Conservation (phyloP, 2,329 filamentous ascomycete species). For the Curvularia eragrostidis region DNA sequence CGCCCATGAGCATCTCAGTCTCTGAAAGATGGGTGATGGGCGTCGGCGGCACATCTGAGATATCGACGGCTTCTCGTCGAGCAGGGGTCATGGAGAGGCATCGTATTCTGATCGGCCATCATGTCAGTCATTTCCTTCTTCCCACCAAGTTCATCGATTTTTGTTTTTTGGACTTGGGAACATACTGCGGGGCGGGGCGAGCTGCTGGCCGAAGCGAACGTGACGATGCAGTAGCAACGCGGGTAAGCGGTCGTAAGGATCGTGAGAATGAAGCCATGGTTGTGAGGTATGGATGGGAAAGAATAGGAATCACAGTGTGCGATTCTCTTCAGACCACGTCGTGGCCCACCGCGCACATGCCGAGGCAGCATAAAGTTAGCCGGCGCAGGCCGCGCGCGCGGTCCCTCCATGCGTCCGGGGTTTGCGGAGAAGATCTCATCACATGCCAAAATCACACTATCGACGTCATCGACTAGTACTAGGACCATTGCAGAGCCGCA, state of each 20-base stretch:
- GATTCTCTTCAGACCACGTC: neutral
- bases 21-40: constrained; percentile 94
- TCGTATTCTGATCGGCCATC: constrained; percentile 39
- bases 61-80: constrained; percentile 52
- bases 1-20: constrained; percentile 85
- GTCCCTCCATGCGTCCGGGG: constrained; percentile 6
- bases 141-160: constrained; percentile 6
- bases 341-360: constrained; percentile 9
- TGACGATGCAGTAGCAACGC: constrained; percentile 37
- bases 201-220: constrained; percentile 38
- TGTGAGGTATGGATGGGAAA: neutral
- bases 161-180: constrained; percentile 3
- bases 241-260: constrained; percentile 41
- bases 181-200: constrained; percentile 42
- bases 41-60: constrained; percentile 82
- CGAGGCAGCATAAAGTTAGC: constrained; percentile 19
- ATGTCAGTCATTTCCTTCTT: neutral
- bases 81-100: constrained; percentile 53
- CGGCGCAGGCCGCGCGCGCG: constrained; percentile 15
- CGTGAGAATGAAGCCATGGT: constrained; percentile 44
- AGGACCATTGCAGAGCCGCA: constrained; percentile 1
- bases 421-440: constrained; percentile 11
- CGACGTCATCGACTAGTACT: constrained; percentile 1
- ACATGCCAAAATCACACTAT: neutral
- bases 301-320: neutral